Base-by-base conservation (phyloP, 768 basidiomycete genomes). In the Boletales sp. region DNA sequence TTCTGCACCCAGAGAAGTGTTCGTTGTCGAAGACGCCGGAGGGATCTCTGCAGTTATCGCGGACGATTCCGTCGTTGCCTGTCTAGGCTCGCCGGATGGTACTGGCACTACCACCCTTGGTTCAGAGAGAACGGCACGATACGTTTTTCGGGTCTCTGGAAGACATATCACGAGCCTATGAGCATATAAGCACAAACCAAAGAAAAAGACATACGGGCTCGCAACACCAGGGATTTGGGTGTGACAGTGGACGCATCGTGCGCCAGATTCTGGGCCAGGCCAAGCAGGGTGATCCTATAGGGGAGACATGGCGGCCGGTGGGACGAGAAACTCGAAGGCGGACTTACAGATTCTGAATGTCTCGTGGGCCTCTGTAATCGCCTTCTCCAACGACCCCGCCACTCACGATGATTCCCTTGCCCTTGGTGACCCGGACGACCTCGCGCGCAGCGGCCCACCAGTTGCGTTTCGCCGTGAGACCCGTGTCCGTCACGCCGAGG, bases 401-500 rank as follows among this genome's bases (percentile, higher is more conserved):
- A 51, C 85, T 86, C 8, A 91, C 72, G 12, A 94, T 63, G 46
- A 93, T 63, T 0, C 82, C 85, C 61, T 83, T 88, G 1, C 90
- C 90, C 56, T 89, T 89, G 3, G 89, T 86, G 2, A 90, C 89
- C 1, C 91, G 76, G 15, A 82, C 75, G 3, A 94, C 72, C 66
- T 94, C 91, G 32, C 84, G 72, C 11, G 88, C 81, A 0, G 81
- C 75, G 0, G 86, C 82, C 91, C 91, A 89, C 90, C 90, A 90
- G 56, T 91, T 89, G 36, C 87, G 71, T 69, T 87, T 88, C 5
- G 81, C 79, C 9, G 65, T 67, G 3, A 74, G 60, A 0, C 80
- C 83, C 30, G 72, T 75, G 49, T 83, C 82, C 14, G 73, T 79
- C 3, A 69, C 78, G 7, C 77, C 76, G 12, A 78, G 74, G 14